Evolutionary conservation across 2,329 filamentous ascomycete genomes (phyloP).

Genomic region (Ampelomyces quisqualis): DNA sequence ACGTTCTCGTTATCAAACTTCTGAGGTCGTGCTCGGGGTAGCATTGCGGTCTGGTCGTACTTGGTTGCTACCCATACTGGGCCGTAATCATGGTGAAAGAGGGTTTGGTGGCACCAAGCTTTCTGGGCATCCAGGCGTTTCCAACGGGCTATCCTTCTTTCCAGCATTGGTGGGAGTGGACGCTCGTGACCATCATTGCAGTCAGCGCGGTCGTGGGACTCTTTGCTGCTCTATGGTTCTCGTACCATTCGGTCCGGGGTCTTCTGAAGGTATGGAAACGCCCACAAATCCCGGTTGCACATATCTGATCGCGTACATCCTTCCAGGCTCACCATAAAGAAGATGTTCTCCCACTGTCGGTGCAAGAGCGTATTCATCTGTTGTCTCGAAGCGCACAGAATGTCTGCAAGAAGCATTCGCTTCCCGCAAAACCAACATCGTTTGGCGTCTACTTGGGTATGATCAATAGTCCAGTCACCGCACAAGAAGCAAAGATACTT

Average conservation of each 20-base stretch:
- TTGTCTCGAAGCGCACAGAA: constrained; percentile 24
- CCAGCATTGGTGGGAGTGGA: constrained; percentile 39
- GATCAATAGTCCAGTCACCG: constrained; percentile 27
- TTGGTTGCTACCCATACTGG: neutral
- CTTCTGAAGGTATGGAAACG: constrained; percentile 27
- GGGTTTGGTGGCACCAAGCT: constrained; percentile 12
- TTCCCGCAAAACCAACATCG: constrained; percentile 32
- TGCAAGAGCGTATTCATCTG: constrained; percentile 35
- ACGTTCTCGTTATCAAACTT: constrained; percentile 1
- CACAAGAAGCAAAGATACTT: constrained; percentile 29
- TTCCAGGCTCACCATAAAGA: constrained; percentile 22
- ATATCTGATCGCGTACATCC: too few species aligned
- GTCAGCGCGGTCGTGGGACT: constrained; percentile 32
- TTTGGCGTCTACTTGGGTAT: constrained; percentile 42
- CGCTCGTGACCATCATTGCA: constrained; percentile 35
- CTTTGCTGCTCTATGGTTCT: constrained; percentile 30
- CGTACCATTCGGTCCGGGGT: constrained; percentile 20
- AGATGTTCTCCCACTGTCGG: constrained; percentile 24
- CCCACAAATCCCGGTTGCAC: too few species aligned
- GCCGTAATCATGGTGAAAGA: constrained; percentile 2
- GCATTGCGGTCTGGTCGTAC: neutral
- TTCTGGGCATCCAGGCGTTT: constrained; percentile 37
- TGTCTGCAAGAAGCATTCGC: constrained; percentile 18
- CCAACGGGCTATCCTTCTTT: constrained; percentile 17
- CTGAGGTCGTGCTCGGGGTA: too few species aligned